Evolutionary conservation across 345 rosid species (phyloP), one percentile per base, ranked within the genome.

Genomic region (Linum lewisii): DNA sequence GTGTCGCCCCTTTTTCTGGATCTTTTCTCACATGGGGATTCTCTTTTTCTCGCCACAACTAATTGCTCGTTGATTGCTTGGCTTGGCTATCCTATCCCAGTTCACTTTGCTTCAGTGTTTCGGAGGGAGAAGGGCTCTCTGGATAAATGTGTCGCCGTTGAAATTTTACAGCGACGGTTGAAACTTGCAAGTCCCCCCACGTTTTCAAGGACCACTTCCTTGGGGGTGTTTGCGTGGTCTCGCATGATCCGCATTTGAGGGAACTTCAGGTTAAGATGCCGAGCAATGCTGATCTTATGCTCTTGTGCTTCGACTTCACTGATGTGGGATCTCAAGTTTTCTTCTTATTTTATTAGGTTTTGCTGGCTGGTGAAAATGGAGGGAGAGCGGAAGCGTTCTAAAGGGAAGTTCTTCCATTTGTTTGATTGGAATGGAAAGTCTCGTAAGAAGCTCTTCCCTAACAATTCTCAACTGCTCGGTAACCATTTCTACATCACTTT

Each of bases 371-470:
- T 71, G 54, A 68, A 65, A 61, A 89, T 78, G 94, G 91, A 85
- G 75, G 83, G 75, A 20, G 84, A 85, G 69, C 78, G 78, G 56
- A 82, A 84, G 66, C 77, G 79, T 62, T 62, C 88, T 7, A 94
- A 85, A 70, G 90, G 92, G 68, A 77, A 85, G 13, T 81, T 90
- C 60, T 76, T 82, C n/a, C 64, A 80, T 60, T 70, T 90, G 44
- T 93, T 93, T 72, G 93, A 90, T 67, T 87, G 97, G 99, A 76
- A 84, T 69, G 83, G 88, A 15, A 94, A 84, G 78, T 94, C 96
- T 58, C 68, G 79, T 47, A 90, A 87, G 84, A 90, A 85, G 76
- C 77, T 84, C 45, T 81, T 89, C 62, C 52, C 82, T 22, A 75
- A 67, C 70, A 72, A 64, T 57, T 66, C 75, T 1, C 84, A 78